phyloP scores from a whole-genome alignment of 768 basidiomycete species.

The Tricholoma sp. region DNA sequence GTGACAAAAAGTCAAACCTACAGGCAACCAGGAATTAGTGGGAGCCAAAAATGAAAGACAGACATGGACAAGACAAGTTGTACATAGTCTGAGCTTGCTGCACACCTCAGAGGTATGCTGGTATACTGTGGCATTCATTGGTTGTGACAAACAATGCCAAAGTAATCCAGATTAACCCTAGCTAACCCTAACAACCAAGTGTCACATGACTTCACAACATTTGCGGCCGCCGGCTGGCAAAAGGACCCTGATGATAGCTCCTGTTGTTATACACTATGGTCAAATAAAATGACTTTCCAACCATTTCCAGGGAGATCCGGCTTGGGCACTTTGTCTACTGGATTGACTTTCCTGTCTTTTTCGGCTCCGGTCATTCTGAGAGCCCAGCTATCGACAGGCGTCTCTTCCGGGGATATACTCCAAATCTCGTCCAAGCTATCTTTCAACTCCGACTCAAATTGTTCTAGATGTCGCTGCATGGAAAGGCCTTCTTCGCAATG shows the following conservation, averaged over 20 bases:
- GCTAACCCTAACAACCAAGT: too few relatives aligned
- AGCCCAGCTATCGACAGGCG: slow-evolving; percentile 42
- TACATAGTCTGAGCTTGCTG: too few relatives aligned
- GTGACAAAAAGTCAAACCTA: too few relatives aligned
- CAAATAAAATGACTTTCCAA: slow-evolving; percentile 43
- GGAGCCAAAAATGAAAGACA: too few relatives aligned
- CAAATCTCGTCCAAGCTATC: slow-evolving; percentile 63
- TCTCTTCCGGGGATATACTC: slow-evolving; percentile 34
- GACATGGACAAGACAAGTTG: too few relatives aligned
- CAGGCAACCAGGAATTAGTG: too few relatives aligned
- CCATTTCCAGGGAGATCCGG: slow-evolving; percentile 37
- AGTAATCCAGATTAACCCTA: too few relatives aligned
- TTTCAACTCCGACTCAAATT: slow-evolving; percentile 53
- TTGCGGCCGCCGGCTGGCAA: too few relatives aligned
- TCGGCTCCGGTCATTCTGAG: slow-evolving; percentile 50
- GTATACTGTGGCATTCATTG: too few relatives aligned
- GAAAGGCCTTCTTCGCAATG: slow-evolving; percentile 62
- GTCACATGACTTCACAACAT: too few relatives aligned
- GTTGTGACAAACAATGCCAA: too few relatives aligned
- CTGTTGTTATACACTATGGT: slow-evolving; percentile 2
- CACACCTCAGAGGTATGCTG: too few relatives aligned
- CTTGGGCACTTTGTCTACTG: slow-evolving; percentile 48
- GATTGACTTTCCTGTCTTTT: slow-evolving; percentile 40
- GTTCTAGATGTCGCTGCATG: slow-evolving; percentile 55
- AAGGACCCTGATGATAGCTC: not conserved